Base-by-base conservation (phyloP, 2,329 filamentous ascomycete species). In the Penicillium sp. region DNA sequence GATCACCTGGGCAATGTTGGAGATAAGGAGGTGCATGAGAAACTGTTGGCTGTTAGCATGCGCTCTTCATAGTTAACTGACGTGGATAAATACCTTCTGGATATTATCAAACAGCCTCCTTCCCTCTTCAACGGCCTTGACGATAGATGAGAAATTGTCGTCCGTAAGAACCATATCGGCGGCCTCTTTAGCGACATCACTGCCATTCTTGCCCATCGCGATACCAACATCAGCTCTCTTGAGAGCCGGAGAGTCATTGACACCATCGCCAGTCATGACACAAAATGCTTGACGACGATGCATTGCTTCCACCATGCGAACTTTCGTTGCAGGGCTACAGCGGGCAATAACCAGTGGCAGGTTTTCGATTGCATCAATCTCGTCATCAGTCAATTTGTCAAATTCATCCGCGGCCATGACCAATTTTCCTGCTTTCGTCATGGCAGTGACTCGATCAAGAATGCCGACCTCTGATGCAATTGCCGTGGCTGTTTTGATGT, bases 71-170 rank as follows among this genome's bases (percentile, higher is more conserved):
- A 85, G 84, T 42, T 92, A 80, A 74, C 65, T 90, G 89, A 8
- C 36, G 16, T 13, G 49, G 92, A 79, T 25, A 92, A 45, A 13
- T 53, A 64, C 63, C 57, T 92, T 92, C 65, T 94, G 88, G 57
- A 94, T 91, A 65, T 94, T 94, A 71, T 92, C 88, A 67, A 92
- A 92, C 79, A 92, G 90, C 61, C 89, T 82, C 13, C 90, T 83
- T 14, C 90, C 90, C 72, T 94, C 88, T 60, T 89, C 87, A 57
- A 94, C 89, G 5, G 89, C 89, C 31, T 88, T 83, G 16, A 94
- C 85, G 57, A 95, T 94, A 1, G 86, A 89, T 60, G 90, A 89
- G 72, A 95, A 95, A 73, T 92, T 92, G 74, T 94, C 90, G 66
- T 94, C 89, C 0, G 88, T 86, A 5, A 77, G 64, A 4, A 77